Percentiles rank a stretch among this genome's conserved stretches.
These are phyloP conservation scores for Asterophora parasitica DNA, from an alignment of 768 basidiomycete species.

Conservation along the genomic window DNA sequence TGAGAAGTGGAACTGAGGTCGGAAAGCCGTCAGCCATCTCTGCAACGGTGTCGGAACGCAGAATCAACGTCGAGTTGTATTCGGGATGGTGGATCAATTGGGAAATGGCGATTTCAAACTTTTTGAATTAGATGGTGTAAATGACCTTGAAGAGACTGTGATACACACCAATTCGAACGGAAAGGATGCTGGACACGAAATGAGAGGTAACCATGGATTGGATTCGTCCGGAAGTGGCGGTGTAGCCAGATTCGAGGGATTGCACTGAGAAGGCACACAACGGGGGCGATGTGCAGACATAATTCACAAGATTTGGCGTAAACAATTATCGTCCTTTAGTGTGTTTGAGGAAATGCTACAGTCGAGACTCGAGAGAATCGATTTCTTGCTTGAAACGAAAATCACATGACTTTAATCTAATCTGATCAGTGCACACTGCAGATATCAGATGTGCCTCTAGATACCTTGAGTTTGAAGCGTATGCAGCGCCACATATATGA, in stretches of 20 bases:
- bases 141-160: not conserved
- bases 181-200: slow-evolving; percentile 39
- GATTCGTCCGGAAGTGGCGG: slow-evolving; percentile 7
- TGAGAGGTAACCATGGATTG: slow-evolving; percentile 28
- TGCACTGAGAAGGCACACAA: slow-evolving; percentile 16
- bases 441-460: no score
- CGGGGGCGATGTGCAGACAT: slow-evolving; percentile 15
- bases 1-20: slow-evolving; percentile 29
- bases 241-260: not conserved
- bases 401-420: not conserved
- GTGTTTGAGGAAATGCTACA: no score
- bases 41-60: slow-evolving; percentile 69
- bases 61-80: slow-evolving; percentile 86
- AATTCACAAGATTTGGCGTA: not conserved
- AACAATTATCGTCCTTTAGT: no score
- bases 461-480: no score
- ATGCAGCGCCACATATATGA: no score
- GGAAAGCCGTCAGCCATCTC: slow-evolving; percentile 35
- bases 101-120: slow-evolving; percentile 72
- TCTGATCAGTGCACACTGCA: not conserved
- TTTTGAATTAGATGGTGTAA: not conserved
- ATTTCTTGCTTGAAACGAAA: no score
- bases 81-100: slow-evolving; percentile 87
- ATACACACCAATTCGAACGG: slow-evolving; percentile 36
- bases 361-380: no score